Conservation (phyloP, 352 stramenopile species). For the Phytophthora colocasiae region DNA sequence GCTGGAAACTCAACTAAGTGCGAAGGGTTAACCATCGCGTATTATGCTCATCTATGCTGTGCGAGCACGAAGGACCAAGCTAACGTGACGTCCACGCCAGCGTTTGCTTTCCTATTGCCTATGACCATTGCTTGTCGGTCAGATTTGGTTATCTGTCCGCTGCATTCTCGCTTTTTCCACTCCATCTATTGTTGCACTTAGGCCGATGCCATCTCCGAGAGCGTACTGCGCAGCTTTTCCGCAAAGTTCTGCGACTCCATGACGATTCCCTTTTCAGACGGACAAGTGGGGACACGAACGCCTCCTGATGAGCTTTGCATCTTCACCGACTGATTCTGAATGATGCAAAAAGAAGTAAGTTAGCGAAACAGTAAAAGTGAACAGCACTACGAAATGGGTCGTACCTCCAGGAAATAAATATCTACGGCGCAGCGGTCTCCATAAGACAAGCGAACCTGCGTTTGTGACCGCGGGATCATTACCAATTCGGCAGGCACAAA, state of each 20-base stretch:
- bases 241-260: slow-evolving; percentile 83
- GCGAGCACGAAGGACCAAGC: slow-evolving; percentile 4
- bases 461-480: slow-evolving; percentile 87
- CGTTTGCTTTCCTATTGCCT: slow-evolving; percentile 33
- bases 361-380: not conserved
- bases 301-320: slow-evolving; percentile 83
- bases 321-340: slow-evolving; percentile 84
- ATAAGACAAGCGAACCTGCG: slow-evolving; percentile 85
- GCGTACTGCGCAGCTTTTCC: slow-evolving; percentile 81
- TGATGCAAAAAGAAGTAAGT: slow-evolving; percentile 7
- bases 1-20: slow-evolving; percentile 10
- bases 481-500: slow-evolving; percentile 86
- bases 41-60: slow-evolving; percentile 29
- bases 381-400: slow-evolving; percentile 1
- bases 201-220: slow-evolving; percentile 88
- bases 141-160: slow-evolving; percentile 13
- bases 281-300: slow-evolving; percentile 80
- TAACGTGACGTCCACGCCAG: slow-evolving; percentile 6
- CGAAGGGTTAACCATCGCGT: too few relatives aligned
- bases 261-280: slow-evolving; percentile 71
- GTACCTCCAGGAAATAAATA: slow-evolving; percentile 92
- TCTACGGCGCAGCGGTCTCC: slow-evolving; percentile 86
- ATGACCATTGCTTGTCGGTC: slow-evolving; percentile 16
- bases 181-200: slow-evolving; percentile 31
- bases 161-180: slow-evolving; percentile 12